Evolutionary conservation across 208 protist genomes (phyloP).

Genomic region (Porcisia hertigi): DNA sequence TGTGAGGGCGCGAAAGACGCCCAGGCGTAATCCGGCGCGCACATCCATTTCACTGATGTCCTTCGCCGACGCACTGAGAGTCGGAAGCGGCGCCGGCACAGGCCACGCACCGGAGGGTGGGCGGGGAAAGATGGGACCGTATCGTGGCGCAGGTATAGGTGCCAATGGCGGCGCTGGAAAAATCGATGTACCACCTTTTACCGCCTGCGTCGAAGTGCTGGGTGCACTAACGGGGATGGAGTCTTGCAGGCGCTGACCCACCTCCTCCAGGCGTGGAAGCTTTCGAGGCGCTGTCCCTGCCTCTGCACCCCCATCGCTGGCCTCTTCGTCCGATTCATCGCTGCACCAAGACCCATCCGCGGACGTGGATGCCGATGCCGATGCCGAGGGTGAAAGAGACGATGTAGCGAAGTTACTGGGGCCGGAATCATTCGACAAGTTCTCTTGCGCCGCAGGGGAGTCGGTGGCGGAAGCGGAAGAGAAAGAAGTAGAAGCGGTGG

Average conservation of each 20-base stretch:
- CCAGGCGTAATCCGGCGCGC: constrained; percentile 28
- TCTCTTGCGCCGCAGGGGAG: neutral
- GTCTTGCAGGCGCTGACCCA: neutral
- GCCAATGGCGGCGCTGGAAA: neutral
- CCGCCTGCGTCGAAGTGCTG: neutral
- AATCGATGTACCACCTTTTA: neutral
- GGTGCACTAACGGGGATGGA: neutral
- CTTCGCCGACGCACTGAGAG: constrained; percentile 28
- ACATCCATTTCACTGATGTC: constrained; percentile 34
- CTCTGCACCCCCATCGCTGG: neutral
- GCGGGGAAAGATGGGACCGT: constrained; percentile 12
- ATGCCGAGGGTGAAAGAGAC: neutral
- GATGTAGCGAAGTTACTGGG: neutral
- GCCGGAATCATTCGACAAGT: neutral
- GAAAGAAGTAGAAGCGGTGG: neutral
- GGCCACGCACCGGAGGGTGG: neutral
- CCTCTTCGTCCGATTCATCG: neutral
- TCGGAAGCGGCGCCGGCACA: constrained; percentile 24
- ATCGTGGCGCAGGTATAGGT: constrained; percentile 7
- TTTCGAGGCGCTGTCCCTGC: constrained; percentile 8
- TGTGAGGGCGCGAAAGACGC: constrained; percentile 17
- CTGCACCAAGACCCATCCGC: neutral
- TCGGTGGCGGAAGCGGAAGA: neutral
- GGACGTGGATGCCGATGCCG: neutral
- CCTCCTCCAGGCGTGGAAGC: constrained; percentile 21